Percentiles rank a stretch among this genome's conserved stretches.
Conservation (phyloP, 768 basidiomycete genomes). For the Russula lepida region DNA sequence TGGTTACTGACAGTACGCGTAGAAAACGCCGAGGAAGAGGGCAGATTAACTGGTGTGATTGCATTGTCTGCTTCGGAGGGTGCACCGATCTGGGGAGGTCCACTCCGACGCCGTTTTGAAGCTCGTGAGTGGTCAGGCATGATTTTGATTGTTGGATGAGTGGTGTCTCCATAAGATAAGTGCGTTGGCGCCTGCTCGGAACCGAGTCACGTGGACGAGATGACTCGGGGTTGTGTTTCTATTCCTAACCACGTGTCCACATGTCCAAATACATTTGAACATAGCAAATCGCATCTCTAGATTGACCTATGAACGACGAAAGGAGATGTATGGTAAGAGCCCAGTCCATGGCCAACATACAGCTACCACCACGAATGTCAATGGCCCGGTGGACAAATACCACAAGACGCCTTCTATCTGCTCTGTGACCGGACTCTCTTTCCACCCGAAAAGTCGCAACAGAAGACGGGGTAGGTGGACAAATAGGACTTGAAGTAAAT, state of each 20-base stretch:
- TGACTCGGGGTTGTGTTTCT: not conserved
- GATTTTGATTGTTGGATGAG: not conserved
- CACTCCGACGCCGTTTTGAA: conserved; percentile 27
- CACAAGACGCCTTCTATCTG: conserved; percentile 32
- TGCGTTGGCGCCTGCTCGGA: not conserved
- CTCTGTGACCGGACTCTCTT: conserved; percentile 6
- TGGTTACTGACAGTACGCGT: conserved; percentile 27
- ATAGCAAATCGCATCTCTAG: not conserved
- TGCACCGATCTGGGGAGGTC: conserved; percentile 32
- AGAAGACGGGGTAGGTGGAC: conserved; percentile 19
- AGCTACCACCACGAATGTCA: conserved; percentile 27
- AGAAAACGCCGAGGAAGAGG: conserved; percentile 47
- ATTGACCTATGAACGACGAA: not conserved
- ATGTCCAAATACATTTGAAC: too few relatives aligned
- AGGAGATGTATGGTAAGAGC: not conserved
- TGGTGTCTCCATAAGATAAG: not conserved
- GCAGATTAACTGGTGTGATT: conserved; percentile 30
- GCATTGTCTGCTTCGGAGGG: conserved; percentile 39
- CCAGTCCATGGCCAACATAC: conserved; percentile 10
- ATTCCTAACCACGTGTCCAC: not conserved
- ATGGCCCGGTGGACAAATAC: conserved; percentile 35
- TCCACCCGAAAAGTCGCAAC: conserved; percentile 21
- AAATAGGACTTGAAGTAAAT: conserved; percentile 30
- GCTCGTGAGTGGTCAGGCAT: conserved; percentile 14
- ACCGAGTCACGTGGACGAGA: not conserved